Evolutionary conservation across 2,329 filamentous ascomycete genomes (phyloP).

Genomic region (Paecilomyces niveus): DNA sequence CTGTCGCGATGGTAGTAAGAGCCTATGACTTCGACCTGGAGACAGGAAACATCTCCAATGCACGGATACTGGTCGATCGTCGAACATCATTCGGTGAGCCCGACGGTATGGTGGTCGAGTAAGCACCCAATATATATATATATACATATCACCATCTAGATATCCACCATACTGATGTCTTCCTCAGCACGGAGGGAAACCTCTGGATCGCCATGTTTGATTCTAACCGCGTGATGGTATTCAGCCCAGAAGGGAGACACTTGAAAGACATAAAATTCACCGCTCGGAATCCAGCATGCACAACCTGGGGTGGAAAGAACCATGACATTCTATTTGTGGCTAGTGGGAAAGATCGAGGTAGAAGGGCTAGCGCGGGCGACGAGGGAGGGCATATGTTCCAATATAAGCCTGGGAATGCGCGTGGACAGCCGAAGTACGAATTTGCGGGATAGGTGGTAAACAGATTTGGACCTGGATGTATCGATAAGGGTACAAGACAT

Average conservation of each 20-base stretch:
- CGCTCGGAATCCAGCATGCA: slow-evolving; percentile 27
- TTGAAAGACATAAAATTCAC: slow-evolving; percentile 28
- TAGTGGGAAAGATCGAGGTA: slow-evolving; percentile 19
- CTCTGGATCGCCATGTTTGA: slow-evolving; percentile 32
- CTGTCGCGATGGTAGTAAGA: slow-evolving; percentile 22
- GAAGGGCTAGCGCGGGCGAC: slow-evolving; percentile 15
- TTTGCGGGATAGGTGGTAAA: slow-evolving; percentile 18
- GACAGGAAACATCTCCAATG: slow-evolving; percentile 23
- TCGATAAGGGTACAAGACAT: too few relatives aligned
- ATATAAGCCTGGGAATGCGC: slow-evolving; percentile 17
- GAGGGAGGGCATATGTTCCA: slow-evolving; percentile 32
- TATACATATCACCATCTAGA: not conserved
- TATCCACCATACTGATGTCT: not conserved
- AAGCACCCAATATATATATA: slow-evolving; percentile 9
- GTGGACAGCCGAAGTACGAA: slow-evolving; percentile 26
- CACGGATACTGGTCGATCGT: slow-evolving; percentile 20
- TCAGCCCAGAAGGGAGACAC: slow-evolving; percentile 22
- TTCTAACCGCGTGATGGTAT: slow-evolving; percentile 28
- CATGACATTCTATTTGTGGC: slow-evolving; percentile 27
- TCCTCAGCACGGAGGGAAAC: slow-evolving; percentile 24
- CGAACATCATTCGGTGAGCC: slow-evolving; percentile 22
- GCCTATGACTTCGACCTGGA: slow-evolving; percentile 28
- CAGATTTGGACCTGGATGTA: not conserved
- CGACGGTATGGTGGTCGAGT: slow-evolving; percentile 35
- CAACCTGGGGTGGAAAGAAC: slow-evolving; percentile 31